Evolutionary conservation across 2,329 filamentous ascomycete species (phyloP), one percentile per base, ranked within the genome.

Genomic region (Hypoxylon rubiginosum): DNA sequence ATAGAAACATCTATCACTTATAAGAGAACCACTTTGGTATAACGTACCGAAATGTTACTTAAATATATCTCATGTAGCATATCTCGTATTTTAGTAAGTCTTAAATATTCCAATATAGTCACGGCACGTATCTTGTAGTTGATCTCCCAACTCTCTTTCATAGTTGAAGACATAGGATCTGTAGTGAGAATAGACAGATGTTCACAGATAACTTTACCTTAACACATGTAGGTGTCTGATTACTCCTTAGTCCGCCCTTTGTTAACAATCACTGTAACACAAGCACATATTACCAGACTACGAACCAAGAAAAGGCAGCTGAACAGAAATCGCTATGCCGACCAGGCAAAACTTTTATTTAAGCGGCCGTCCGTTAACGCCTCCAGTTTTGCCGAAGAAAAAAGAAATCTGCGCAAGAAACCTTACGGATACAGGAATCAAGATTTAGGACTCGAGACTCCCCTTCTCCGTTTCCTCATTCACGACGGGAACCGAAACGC

Each of bases 401-500:
- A 43, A 19, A 19, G 2, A 10, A 19, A 43, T 7, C 3, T 28
- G 26, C 7, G 26, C 39, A 19, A 43, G n/a, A 9, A 43, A 7
- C 15, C n/a, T 43, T n/a, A 15, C 39, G 15, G 15, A 17, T 17
- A 19, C 17, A 43, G 19, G 39, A 43, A 43, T 17, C 39, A 19
- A 4, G 36, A 17, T 5, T 17, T 13, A 17, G 10, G n/a, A n/a
- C n/a, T n/a, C n/a, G n/a, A 15, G n/a, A 54, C 51, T 19, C 46
- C 46, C 46, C 46, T 49, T 19, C 46, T 28, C 46, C 19, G 36
- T 52, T 43, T 43, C 51, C 48, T 34, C 45, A 21, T 30, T 19
- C 39, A 4, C 39, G 39, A 43, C 48, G 30, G 28, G 36, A 24
- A 36, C 58, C 32, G 30, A 28, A 54, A 55, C 58, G 43, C 58